Evolutionary conservation across 116 monocot genomes (phyloP).

Genomic region (Dioscorea cayenensis): DNA sequence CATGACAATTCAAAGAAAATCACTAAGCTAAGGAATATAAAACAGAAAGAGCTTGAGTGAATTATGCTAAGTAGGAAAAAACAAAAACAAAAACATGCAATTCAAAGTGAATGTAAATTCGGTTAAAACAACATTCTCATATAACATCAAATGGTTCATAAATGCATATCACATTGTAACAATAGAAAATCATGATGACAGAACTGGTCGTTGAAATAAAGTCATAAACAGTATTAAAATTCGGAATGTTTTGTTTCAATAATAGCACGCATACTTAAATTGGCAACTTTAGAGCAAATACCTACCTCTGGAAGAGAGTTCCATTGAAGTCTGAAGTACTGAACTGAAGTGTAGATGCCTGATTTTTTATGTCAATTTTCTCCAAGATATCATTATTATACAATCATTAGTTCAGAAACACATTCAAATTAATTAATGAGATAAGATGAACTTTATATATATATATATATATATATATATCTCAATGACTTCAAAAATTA

Average conservation of each 20-base stretch:
- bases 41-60: not conserved
- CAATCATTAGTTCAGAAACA: constrained; percentile 3
- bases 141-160: no score
- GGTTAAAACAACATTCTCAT: no score
- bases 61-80: no score
- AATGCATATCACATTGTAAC: no score
- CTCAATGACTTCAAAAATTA: not conserved
- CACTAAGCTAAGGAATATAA: not conserved
- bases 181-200: no score
- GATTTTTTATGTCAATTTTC: constrained; percentile 44
- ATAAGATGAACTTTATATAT: not conserved
- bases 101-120: no score
- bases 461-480: not conserved
- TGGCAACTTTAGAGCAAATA: constrained; percentile 2
- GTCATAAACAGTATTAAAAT: no score
- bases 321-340: constrained; percentile 29
- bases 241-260: no score
- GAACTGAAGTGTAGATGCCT: constrained; percentile 79
- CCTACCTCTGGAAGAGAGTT: constrained; percentile 73
- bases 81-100: no score
- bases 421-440: not conserved
- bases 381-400: constrained; percentile 66
- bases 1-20: not conserved
- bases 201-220: no score
- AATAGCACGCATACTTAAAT: not conserved